phyloP scores from a whole-genome alignment of 208 protist species.

The Leishmania lainsoni region DNA sequence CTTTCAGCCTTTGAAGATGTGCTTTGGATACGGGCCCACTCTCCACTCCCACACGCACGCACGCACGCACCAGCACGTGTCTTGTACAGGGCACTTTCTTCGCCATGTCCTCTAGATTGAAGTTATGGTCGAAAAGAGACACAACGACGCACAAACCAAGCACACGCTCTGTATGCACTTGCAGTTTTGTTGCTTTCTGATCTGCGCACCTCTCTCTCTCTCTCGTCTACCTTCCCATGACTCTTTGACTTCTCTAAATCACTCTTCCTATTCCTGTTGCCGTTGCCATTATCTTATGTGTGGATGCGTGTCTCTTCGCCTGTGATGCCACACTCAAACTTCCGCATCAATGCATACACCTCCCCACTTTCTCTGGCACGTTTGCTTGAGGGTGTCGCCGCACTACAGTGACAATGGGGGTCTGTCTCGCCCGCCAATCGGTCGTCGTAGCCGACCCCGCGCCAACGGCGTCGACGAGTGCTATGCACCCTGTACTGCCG shows the following conservation, averaged over 20 bases:
- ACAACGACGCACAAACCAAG: background rate
- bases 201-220: background rate
- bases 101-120: background rate
- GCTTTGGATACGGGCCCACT: background rate
- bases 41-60: background rate
- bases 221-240: background rate
- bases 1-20: background rate
- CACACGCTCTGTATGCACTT: background rate
- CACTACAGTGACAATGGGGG: slow-evolving; percentile 1
- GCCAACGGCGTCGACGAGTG: background rate
- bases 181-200: too few relatives aligned
- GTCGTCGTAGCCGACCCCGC: background rate
- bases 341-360: background rate
- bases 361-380: background rate
- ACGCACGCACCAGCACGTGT: background rate
- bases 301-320: background rate
- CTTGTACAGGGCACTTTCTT: background rate
- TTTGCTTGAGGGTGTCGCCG: background rate
- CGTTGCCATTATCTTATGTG: background rate
- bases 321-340: background rate
- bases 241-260: background rate
- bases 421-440: background rate
- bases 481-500: background rate
- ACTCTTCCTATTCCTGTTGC: background rate
- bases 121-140: background rate